Percentiles rank a stretch among this genome's conserved stretches.
These are phyloP conservation scores for Linum tenue DNA, from an alignment of 345 rosid species.

Conservation along the genomic window DNA sequence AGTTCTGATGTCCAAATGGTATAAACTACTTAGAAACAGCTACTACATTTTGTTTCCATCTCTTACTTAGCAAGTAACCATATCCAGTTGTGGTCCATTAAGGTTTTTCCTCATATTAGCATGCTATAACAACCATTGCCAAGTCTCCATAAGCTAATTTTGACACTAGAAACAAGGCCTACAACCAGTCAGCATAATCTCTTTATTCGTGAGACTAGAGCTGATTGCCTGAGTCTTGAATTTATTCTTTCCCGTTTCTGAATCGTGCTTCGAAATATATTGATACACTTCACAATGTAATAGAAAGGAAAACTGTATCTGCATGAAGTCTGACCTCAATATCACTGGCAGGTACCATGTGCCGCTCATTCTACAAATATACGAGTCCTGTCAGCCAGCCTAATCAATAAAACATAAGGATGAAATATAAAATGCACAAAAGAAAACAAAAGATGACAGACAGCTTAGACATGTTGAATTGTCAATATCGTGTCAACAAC, in stretches of 20 bases:
- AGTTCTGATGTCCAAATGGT: background rate
- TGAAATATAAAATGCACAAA: conserved; percentile 29
- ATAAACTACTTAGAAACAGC: background rate
- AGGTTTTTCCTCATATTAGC: too few relatives aligned
- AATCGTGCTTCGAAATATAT: background rate
- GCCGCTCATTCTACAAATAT: conserved; percentile 77
- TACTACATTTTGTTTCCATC: too few relatives aligned
- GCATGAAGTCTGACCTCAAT: conserved; percentile 60
- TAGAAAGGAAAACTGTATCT: background rate
- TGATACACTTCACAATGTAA: background rate
- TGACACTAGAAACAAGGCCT: too few relatives aligned
- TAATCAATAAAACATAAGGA: conserved; percentile 42
- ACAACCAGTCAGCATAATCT: too few relatives aligned
- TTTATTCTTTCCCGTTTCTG: background rate
- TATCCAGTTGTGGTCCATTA: too few relatives aligned
- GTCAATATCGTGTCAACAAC: too few relatives aligned
- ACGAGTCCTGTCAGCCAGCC: conserved; percentile 68
- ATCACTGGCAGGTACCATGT: conserved; percentile 43
- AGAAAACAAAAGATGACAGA: conserved; percentile 6
- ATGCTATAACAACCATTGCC: too few relatives aligned
- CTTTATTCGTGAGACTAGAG: background rate
- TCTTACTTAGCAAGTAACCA: too few relatives aligned
- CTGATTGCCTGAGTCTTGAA: background rate
- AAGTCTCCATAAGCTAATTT: too few relatives aligned
- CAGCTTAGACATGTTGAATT: background rate